Conservation (phyloP, 2,329 filamentous ascomycete genomes). For the Cercospora citrullina region DNA sequence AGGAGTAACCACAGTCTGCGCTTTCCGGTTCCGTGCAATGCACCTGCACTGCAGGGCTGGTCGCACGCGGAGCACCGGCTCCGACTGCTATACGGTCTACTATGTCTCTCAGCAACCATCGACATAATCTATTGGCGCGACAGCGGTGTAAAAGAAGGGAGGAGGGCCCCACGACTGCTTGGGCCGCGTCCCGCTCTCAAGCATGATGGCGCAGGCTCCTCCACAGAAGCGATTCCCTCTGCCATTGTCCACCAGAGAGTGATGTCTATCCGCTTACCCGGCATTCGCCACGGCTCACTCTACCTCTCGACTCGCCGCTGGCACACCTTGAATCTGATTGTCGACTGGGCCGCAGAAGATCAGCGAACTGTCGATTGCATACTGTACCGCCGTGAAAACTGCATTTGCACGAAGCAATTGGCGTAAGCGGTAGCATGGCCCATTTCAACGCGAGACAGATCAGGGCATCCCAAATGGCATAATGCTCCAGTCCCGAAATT, state of each 20-base stretch:
- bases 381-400: background rate
- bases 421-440: background rate
- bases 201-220: constrained; percentile 8
- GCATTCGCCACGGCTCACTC: too few species aligned
- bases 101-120: background rate
- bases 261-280: background rate
- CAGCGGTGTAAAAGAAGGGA: constrained; percentile 5
- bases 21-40: too few species aligned
- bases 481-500: too few species aligned
- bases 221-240: background rate
- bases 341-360: background rate
- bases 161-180: constrained; percentile 11
- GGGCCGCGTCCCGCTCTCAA: constrained; percentile 5
- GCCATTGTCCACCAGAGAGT: background rate
- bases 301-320: background rate
- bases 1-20: background rate
- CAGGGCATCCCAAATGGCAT: too few species aligned
- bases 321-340: background rate
- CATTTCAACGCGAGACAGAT: background rate
- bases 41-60: background rate
- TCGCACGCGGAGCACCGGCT: background rate
- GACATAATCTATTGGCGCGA: constrained; percentile 7
- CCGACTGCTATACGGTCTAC: background rate
- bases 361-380: background rate
- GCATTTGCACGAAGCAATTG: background rate